Evolutionary conservation across 345 rosid species (phyloP), one percentile per base, ranked within the genome.

Genomic region (Jatropha curcas): DNA sequence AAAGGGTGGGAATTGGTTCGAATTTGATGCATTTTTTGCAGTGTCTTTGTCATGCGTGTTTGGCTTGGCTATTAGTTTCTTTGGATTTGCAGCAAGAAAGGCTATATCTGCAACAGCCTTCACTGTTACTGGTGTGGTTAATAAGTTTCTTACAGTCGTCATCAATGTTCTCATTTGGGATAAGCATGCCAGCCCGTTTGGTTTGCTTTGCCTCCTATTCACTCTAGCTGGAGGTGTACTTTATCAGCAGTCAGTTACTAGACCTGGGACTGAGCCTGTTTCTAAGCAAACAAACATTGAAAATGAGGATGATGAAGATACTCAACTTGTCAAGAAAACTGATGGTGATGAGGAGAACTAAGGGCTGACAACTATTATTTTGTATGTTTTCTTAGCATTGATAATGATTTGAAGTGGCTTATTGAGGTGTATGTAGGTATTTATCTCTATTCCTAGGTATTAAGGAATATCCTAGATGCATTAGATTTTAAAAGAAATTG

Each of bases 101-200:
- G 98, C 97, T 0, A 86, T 95, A 31, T 95, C 99, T 4, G 99
- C 99, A 10, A 95, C 99, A 0, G 99, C 99, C 4, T 95, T 92
- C 71, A 95, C 99, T 0, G 99, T 95, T 45, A 95, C 98, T 13
- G 99, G 99, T 35, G 99, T 95, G 67, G 99, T 95, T 46, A 95
- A 95, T 76, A 95, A 95, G 88, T 95, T 95, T 53, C 94, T 95
- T 53, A 95, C 98, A 0, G 98, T 95, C 75, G 88, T 88, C 66
- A 92, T 95, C 80, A 95, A 95, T 85, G 97, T 95, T 64, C 7
- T 88, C 79, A 91, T 95, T 58, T 95, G 99, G 99, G 99, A 92
- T 75, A 95, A 95, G 80, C 99, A 95, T 66, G 99, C 98, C 1
- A 88, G 83, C 79, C 96, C 98, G 0, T 78, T 92, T 71, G 99